A percentile compares a stretch with the other conserved stretches of the same genome.
phyloP scores from a whole-genome alignment of 805 yeast genomes.

The Ogataea nitratoaversa region DNA sequence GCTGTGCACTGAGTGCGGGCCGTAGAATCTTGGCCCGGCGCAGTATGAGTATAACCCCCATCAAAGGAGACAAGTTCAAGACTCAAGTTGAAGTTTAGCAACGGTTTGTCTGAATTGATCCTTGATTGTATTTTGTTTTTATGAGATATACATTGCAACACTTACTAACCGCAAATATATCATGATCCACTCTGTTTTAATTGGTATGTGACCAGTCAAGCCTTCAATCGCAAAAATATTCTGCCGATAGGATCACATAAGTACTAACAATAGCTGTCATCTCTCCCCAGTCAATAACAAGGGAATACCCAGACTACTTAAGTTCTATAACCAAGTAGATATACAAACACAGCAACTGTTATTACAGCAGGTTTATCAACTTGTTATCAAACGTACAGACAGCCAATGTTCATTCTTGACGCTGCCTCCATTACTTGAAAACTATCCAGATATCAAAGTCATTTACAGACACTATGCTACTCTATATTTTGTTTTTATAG shows the following conservation, averaged over 20 bases:
- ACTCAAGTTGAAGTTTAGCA: too few species aligned
- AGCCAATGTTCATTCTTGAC: conserved; percentile 85
- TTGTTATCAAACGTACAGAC: conserved; percentile 66
- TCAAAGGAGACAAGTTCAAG: too few species aligned
- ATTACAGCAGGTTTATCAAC: conserved; percentile 74
- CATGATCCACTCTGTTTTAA: conserved; percentile 85
- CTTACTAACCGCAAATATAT: too few species aligned
- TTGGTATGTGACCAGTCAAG: conserved; percentile 57
- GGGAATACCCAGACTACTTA: conserved; percentile 83
- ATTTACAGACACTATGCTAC: conserved; percentile 95
- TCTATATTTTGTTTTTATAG: conserved; percentile 90
- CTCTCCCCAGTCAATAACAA: conserved; percentile 83
- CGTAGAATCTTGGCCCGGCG: too few species aligned
- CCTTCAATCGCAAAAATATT: too few species aligned
- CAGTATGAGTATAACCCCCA: too few species aligned
- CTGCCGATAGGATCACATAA: too few species aligned
- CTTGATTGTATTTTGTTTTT: too few species aligned
- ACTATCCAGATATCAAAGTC: conserved; percentile 73
- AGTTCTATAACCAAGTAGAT: conserved; percentile 90
- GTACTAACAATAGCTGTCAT: too few species aligned
- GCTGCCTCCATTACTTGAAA: conserved; percentile 73
- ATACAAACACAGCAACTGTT: conserved; percentile 75
- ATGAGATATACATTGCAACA: too few species aligned
- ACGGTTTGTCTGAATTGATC: too few species aligned
- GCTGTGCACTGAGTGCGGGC: too few species aligned